Base-by-base conservation (phyloP, 148 eudicot genomes). In the Salicornia ramosissima region DNA sequence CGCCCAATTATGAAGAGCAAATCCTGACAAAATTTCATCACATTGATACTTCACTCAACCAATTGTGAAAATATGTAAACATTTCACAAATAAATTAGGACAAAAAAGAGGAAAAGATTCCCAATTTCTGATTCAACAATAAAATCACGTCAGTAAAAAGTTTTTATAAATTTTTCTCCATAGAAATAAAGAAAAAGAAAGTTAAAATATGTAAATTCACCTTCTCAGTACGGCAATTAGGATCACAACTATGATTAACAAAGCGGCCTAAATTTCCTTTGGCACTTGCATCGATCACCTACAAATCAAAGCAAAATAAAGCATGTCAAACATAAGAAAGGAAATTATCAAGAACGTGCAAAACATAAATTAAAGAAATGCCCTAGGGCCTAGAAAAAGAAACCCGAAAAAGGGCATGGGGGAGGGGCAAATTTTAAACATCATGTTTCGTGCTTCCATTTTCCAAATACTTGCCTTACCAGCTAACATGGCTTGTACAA, bases 201-300 rank as follows among this genome's bases (percentile, higher is more conserved):
- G n/a, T n/a, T n/a, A n/a, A n/a, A 4, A 30, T 54, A 39, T 36
- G 64, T 56, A 43, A 31, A 70, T 67, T 77, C 65, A 90, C 98
- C 98, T 94, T 94, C 77, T 94, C 99, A 1, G 99, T 94, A 34
- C 92, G 89, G 75, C 99, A 94, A 74, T 94, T 94, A 57, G 99
- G 99, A 75, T 94, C 99, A 74, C 99, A 94, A 64, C 99, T 90
- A 73, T 94, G 99, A 77, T 94, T 94, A 64, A 94, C 92, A 82
- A 90, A 94, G 61, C 99, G 96, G 25, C 99, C 97, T 76, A 94
- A 77, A 75, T 94, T 94, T 74, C 99, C 99, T 88, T 94, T 94
- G 39, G 87, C 86, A 60, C 96, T 87, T 42, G 99, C 99, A 82
- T 94, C 99, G 56, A 94, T 90, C 66, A 94, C 97, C 98, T 94